Percentiles rank a stretch among this genome's conserved stretches.
phyloP scores from a whole-genome alignment of 2,329 filamentous ascomycete species.

The Diaporthe citri region DNA sequence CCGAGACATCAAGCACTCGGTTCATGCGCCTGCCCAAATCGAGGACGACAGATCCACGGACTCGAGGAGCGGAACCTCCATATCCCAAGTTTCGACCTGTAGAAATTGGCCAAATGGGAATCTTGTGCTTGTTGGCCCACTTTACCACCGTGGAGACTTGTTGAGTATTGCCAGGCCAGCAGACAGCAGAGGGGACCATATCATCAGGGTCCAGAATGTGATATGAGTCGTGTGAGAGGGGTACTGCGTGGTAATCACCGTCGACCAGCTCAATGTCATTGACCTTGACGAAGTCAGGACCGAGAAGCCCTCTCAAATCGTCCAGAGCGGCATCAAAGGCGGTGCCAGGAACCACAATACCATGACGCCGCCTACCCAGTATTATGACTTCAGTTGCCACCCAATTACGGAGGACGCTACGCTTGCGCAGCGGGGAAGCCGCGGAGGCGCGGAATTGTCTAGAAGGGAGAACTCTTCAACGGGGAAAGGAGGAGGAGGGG shows the following conservation, averaged over 20 bases:
- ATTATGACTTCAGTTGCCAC: too few relatives aligned
- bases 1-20: background rate
- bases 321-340: background rate
- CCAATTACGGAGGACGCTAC: too few relatives aligned
- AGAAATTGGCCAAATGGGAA: background rate
- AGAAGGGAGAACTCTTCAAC: too few relatives aligned
- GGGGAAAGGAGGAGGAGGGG: too few relatives aligned
- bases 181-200: conserved; percentile 9
- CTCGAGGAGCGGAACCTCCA: conserved; percentile 1
- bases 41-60: background rate
- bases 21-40: conserved; percentile 3
- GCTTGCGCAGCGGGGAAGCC: too few relatives aligned
- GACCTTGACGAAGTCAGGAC: background rate
- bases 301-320: background rate
- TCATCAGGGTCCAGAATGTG: conserved; percentile 1
- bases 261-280: conserved; percentile 9
- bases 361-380: too few relatives aligned
- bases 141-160: background rate
- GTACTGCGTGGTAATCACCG: background rate
- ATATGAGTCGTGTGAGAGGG: conserved; percentile 1
- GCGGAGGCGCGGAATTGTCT: too few relatives aligned
- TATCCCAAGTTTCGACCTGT: conserved; percentile 6
- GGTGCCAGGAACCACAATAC: too few relatives aligned
- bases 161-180: conserved; percentile 8
- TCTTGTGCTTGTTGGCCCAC: conserved; percentile 13